Conservation (phyloP, 2,329 filamentous ascomycete genomes). For the Claviceps maximensis region DNA sequence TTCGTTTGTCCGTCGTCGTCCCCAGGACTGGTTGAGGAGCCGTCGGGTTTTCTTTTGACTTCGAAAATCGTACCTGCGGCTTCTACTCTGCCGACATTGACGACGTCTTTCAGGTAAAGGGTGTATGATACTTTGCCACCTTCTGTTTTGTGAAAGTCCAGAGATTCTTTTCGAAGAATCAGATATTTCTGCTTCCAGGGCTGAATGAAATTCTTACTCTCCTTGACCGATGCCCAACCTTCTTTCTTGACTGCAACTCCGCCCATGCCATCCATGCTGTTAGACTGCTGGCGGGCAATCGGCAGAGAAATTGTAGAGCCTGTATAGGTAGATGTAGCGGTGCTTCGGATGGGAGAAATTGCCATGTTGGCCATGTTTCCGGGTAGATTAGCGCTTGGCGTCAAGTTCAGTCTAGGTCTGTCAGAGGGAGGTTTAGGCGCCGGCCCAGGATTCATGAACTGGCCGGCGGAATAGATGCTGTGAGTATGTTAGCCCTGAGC, state of each 20-base stretch:
- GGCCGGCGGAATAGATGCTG: constrained; percentile 46
- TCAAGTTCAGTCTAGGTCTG: constrained; percentile 67
- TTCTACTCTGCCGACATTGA: constrained; percentile 83
- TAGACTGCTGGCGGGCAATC: constrained; percentile 49
- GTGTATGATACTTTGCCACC: constrained; percentile 79
- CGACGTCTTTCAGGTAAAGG: constrained; percentile 74
- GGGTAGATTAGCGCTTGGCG: constrained; percentile 59
- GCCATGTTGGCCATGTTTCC: constrained; percentile 71
- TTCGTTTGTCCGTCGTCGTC: constrained; percentile 71
- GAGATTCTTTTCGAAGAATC: constrained; percentile 78
- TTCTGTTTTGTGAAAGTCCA: constrained; percentile 90
- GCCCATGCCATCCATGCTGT: constrained; percentile 48
- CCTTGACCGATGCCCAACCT: constrained; percentile 76
- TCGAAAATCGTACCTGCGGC: constrained; percentile 87
- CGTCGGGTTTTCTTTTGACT: constrained; percentile 64
- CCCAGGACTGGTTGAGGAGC: constrained; percentile 55
- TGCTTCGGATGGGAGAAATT: constrained; percentile 56
- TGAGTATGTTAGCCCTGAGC: constrained; percentile 4
- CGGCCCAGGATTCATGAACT: constrained; percentile 95
- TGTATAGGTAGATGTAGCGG: constrained; percentile 52
- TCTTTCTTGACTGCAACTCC: constrained; percentile 67
- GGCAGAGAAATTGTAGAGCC: constrained; percentile 61
- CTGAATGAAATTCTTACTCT: constrained; percentile 74
- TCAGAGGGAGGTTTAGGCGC: constrained; percentile 82
- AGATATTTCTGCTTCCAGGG: constrained; percentile 86